These are phyloP conservation scores for Plectosphaerella cucumerina DNA, from an alignment of 2,329 filamentous ascomycete genomes.

Conservation along the genomic window DNA sequence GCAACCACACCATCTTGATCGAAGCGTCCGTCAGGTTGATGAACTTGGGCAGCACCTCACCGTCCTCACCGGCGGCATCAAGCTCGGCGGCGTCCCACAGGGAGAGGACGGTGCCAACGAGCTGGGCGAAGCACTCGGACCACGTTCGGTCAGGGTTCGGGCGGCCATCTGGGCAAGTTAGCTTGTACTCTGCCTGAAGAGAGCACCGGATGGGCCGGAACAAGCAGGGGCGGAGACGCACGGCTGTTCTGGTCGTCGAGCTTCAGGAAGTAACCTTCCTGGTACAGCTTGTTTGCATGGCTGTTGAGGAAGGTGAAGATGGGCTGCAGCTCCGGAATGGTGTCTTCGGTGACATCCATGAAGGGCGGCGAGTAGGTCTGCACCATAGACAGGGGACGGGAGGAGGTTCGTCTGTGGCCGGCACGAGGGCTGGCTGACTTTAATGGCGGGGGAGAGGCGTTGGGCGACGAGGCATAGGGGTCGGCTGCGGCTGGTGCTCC, in stretches of 20 bases:
- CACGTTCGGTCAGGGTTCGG: constrained; percentile 83
- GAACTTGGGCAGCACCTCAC: constrained; percentile 84
- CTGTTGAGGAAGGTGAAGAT: constrained; percentile 93
- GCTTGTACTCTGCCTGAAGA: constrained; percentile 1
- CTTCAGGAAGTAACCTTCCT: constrained; percentile 97
- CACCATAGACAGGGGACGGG: constrained; percentile 79
- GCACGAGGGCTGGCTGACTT: constrained; percentile 36
- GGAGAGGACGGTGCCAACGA: constrained; percentile 91
- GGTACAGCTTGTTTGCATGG: constrained; percentile 94
- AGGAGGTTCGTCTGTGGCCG: constrained; percentile 43
- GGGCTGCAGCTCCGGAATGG: constrained; percentile 86
- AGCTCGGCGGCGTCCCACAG: constrained; percentile 93
- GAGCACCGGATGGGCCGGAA: neutral
- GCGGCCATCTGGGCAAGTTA: constrained; percentile 63
- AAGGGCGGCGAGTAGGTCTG: constrained; percentile 80
- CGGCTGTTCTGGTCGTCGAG: constrained; percentile 90
- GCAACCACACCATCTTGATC: constrained; percentile 79
- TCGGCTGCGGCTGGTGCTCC: constrained; percentile 23
- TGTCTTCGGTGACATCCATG: constrained; percentile 82
- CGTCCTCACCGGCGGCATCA: constrained; percentile 79
- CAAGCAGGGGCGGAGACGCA: constrained; percentile 43
- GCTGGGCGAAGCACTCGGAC: constrained; percentile 95
- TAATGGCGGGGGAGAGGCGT: constrained; percentile 35
- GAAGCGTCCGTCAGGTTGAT: constrained; percentile 97
- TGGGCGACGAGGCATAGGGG: constrained; percentile 31